These are phyloP conservation scores for Patellifolia procumbens DNA, from an alignment of 179 eudicot species.

Conservation along the genomic window DNA sequence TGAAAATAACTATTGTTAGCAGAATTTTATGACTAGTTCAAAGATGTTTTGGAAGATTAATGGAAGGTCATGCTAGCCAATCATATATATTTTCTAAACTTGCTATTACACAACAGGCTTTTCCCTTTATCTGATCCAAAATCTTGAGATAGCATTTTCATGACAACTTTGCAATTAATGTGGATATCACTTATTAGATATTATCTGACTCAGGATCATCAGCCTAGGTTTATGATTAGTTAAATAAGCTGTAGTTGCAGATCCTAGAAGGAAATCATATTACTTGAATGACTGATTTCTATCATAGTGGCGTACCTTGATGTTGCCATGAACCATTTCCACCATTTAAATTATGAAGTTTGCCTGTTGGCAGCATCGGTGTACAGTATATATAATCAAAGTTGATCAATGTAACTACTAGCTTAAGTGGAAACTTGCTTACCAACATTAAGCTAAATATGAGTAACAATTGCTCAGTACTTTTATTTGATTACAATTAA, in stretches of 20 bases:
- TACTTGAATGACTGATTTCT: not conserved
- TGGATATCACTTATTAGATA: not conserved
- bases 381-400: not conserved
- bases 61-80: not conserved
- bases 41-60: not conserved
- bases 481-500: not conserved
- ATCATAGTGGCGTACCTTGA: not conserved
- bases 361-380: not conserved
- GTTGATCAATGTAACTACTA: not conserved
- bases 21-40: not conserved
- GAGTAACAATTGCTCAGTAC: not conserved
- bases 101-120: not conserved
- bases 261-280: not conserved
- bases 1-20: not conserved
- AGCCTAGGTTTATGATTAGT: not conserved
- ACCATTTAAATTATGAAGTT: not conserved
- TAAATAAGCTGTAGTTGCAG: not conserved
- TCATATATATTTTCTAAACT: not conserved
- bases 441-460: not conserved
- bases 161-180: not conserved
- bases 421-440: not conserved
- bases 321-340: not conserved
- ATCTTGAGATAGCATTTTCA: not conserved
- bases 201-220: not conserved
- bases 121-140: conserved; percentile 3